Base-by-base conservation (phyloP, 768 basidiomycete species). In the Cubamyces lactineus region DNA sequence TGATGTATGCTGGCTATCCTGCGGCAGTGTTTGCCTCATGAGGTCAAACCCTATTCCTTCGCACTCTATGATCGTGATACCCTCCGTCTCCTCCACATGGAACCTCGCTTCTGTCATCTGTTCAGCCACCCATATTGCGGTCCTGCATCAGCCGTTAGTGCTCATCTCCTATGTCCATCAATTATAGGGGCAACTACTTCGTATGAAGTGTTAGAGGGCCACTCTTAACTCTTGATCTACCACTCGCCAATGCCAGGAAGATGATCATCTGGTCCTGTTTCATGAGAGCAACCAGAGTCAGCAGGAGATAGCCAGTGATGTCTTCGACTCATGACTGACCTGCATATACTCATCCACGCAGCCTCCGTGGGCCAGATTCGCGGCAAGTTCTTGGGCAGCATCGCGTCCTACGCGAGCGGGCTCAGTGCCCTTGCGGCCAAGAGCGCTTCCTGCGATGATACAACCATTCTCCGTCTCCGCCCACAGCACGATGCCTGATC, bases 41-140 rank as follows among this genome's bases (percentile, higher is more conserved):
- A 9, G 5, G 11, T 11, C 30, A 39, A 63, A 87, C 3, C 86
- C 88, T 58, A 88, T 84, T 4, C 89, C 90, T 30, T 86, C 69
- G 67, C 90, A 92, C 15, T 79, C 78, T 62, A 91, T 79, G 64
- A 90, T 79, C 38, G 83, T 68, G 1, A 78, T 75, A 30, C 72
- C 70, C 12, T 70, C 66, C n/a, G 78, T 72, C 59, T 83, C 78
- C 40, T 82, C 76, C 16, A 86, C 68, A 40, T 77, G 73, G 70
- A 92, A 93, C 61, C 76, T 84, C 24, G 88, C 89, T 12, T 82
- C 80, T 1, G 91, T 86, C 49, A 93, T 77, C 65, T 83, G 80
- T 67, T 89, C 83, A 0, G 87, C 86, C 3, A 91, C 74, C 81
- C 87, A 88, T 40, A 93, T 89, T 0, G 91, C 91, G 8, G 91